Base-by-base conservation (phyloP, 2,329 filamentous ascomycete species). In the Penicillium fuscoglaucum region DNA sequence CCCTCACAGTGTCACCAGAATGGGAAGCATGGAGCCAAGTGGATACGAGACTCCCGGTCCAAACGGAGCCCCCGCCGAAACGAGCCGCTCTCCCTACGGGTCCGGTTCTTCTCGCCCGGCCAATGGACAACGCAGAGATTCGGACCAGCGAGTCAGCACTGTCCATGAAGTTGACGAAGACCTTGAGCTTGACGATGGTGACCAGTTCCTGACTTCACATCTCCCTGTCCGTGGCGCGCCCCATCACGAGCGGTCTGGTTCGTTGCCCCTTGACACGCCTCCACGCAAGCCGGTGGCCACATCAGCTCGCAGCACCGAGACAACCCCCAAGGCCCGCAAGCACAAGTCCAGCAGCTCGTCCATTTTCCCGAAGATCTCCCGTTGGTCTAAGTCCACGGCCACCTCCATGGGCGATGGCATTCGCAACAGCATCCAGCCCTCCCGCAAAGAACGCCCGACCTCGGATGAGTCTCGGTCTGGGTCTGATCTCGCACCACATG, bases 381-480 rank as follows among this genome's bases (percentile, higher is more conserved):
- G 95, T 44, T 99, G 95, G 95, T 98, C 93, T 0, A 95, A 96
- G 78, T 98, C 93, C 2, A 99, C 95, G 0, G 85, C 93, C 4
- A 96, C 92, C 0, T 96, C 91, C 60, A 87, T 92, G 44, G 88
- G 90, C 45, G 89, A 89, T 66, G 89, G 88, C 41, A 89, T 93
- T 73, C 86, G 89, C 41, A 86, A 84, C 68, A 90, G 86, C 67
- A 74, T 75, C 46, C 78, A 79, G 55, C 70, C 72, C 29, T 82
- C 80, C 45, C 81, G 82, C 48, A 77, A 87, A 79, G 77, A 87
- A 81, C 74, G 88, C 79, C 77, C 87, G 75, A 74, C 86, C 77
- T 82, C 83, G 64, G 74, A 84, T 71, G 76, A 83, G 74, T 96
- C 92, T 33, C 87, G 89, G 39, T 95, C 91, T 10, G 89, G 85